Evolutionary conservation across 225 moss, liverwort and hornwort species (phyloP).

Genomic region (Pleurozium schreberi): DNA sequence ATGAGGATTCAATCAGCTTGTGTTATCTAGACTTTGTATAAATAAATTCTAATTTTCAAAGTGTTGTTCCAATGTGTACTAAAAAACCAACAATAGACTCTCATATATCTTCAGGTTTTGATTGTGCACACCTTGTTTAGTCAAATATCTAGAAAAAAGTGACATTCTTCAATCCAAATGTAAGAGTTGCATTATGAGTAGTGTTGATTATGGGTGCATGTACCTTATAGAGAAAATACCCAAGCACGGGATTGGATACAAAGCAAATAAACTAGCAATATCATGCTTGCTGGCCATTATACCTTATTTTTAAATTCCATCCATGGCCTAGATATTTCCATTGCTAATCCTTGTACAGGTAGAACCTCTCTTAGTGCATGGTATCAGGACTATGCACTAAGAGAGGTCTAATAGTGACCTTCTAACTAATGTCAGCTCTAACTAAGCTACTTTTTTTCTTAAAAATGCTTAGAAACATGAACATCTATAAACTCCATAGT

Average conservation of each 20-base stretch:
- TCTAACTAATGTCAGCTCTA: too few species aligned
- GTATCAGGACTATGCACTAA: too few species aligned
- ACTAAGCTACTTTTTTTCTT: too few species aligned
- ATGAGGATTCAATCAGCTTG: too few species aligned
- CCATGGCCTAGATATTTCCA: background rate
- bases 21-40: background rate
- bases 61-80: fast-evolving
- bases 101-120: background rate
- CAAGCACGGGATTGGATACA: background rate
- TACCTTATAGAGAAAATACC: too few species aligned
- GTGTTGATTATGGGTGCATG: too few species aligned
- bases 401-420: too few species aligned
- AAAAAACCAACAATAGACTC: background rate
- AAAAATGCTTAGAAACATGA: too few species aligned
- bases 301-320: background rate
- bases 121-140: background rate
- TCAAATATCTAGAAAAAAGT: background rate
- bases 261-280: background rate
- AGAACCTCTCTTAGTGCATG: too few species aligned
- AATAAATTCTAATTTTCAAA: background rate
- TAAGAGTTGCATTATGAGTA: too few species aligned
- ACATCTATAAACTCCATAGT: too few species aligned
- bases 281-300: background rate
- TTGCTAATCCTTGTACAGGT: too few species aligned
- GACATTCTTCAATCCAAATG: background rate